Evolutionary conservation across 2,329 filamentous ascomycete species (phyloP).

Genomic region (Curvularia hawaiiensis): DNA sequence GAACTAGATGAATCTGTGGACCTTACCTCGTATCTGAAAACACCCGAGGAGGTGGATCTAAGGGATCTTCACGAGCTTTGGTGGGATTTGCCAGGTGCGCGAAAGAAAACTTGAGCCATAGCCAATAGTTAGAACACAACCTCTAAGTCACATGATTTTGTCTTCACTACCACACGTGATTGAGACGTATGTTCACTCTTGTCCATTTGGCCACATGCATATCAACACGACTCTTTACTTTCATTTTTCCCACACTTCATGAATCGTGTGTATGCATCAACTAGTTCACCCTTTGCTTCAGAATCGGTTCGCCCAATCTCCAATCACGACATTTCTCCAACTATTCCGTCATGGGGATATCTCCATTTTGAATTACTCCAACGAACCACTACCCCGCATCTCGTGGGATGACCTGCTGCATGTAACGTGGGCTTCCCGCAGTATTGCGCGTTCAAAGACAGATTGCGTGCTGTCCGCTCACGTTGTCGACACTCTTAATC

Average conservation of each 20-base stretch:
- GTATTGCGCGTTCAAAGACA: neutral
- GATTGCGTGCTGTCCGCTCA: neutral
- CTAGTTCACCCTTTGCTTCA: neutral
- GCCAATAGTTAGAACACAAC: neutral
- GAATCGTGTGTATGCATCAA: neutral
- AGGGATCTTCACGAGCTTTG: conserved; percentile 70
- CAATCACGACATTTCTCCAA: conserved; percentile 1
- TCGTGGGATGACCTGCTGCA: neutral
- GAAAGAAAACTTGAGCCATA: conserved; percentile 17
- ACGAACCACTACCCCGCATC: neutral
- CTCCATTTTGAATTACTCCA: neutral
- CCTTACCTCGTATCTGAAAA: conserved; percentile 66
- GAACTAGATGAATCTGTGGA: conserved; percentile 64
- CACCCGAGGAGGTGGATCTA: conserved; percentile 63
- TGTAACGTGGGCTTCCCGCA: neutral
- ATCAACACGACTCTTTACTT: neutral
- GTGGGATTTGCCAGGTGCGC: conserved; percentile 52
- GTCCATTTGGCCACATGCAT: neutral
- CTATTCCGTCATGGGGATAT: neutral
- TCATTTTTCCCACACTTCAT: neutral
- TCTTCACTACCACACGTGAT: neutral
- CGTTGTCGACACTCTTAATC: neutral
- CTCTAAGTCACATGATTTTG: neutral
- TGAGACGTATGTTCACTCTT: neutral
- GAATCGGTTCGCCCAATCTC: neutral